Evolutionary conservation across 2,329 filamentous ascomycete species (phyloP), one percentile per base, ranked within the genome.

Genomic region (Fusarium tupiense): DNA sequence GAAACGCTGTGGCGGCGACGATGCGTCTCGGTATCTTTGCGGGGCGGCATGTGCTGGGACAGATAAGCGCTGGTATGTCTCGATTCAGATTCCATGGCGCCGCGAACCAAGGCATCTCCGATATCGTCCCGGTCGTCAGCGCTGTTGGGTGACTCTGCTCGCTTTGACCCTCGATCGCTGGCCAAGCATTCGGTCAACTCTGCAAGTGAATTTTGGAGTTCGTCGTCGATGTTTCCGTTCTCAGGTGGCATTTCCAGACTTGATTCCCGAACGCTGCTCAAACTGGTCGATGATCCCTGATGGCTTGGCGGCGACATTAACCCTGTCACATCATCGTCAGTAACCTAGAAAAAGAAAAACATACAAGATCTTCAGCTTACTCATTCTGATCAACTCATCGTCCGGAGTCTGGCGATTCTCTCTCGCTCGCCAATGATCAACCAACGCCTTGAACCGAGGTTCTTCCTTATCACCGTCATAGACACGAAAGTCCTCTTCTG

Each of bases 331-430:
- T 19, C 24, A 24, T 8, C 8, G 11, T 61, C 19, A 53, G 35
- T 16, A 61, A 40, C 10, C 8, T 0, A 12, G 11, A 20, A 3
- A 0, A 5, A 22, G 3, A 20, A n/a, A 19, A 2, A 20, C 2
- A 9, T 4, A 17, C 2, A 31, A 17, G 17, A 6, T 12, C 24
- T 1, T 8, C 5, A 10, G 11, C 58, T 61, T 19, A 53, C 44
- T 29, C 26, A 53, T 5, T 10, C 20, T 29, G 6, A 19, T 22
- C 35, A 61, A 33, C 3, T 38, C 46, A 10, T 53, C 6, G 19
- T 53, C 22, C 3, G 35, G 58, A 40, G 58, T 61, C 13, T 29
- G 29, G 6, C 35, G 13, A 29, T 61, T 37, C 44, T 37, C 16
- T 20, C 58, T 53, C 8, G 35, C 44, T 29, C 2, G 5, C 44